These are phyloP conservation scores for Moricandia moricandioides DNA, from an alignment of 345 rosid species.

Conservation along the genomic window DNA sequence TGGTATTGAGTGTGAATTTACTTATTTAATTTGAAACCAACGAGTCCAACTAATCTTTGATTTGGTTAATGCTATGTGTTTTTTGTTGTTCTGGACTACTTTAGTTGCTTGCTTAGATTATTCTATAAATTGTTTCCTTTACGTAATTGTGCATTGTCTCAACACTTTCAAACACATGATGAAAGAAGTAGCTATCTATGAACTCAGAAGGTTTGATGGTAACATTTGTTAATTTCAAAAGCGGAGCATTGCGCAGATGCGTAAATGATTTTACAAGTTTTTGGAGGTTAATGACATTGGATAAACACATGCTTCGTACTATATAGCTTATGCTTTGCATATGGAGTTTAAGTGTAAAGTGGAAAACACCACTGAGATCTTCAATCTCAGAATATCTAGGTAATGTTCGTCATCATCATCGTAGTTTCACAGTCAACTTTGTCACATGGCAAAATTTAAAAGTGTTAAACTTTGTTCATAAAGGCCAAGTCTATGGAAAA, in stretches of 20 bases:
- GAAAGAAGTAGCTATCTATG: background rate
- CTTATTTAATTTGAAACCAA: background rate
- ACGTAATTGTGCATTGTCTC: background rate
- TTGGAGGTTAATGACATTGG: constrained; percentile 83
- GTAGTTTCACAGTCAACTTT: background rate
- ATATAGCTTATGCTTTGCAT: too few species aligned
- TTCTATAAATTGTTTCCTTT: background rate
- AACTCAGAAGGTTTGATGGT: background rate
- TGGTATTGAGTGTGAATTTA: too few species aligned
- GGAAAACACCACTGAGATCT: constrained; percentile 69
- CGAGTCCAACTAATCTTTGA: background rate
- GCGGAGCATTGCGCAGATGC: constrained; percentile 81
- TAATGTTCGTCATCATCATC: constrained; percentile 9
- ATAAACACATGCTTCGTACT: constrained; percentile 57
- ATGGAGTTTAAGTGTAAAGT: constrained; percentile 63
- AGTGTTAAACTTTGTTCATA: constrained; percentile 38
- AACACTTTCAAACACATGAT: background rate
- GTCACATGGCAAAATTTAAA: background rate
- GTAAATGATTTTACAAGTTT: constrained; percentile 64
- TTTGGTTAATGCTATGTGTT: background rate
- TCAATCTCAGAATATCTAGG: constrained; percentile 73
- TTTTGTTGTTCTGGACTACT: background rate
- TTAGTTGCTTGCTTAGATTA: too few species aligned
- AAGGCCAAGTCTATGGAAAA: constrained; percentile 70
- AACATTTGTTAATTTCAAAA: constrained; percentile 35